These are phyloP conservation scores for Curvularia verruculosa DNA, from an alignment of 2,329 filamentous ascomycete species.

Conservation along the genomic window DNA sequence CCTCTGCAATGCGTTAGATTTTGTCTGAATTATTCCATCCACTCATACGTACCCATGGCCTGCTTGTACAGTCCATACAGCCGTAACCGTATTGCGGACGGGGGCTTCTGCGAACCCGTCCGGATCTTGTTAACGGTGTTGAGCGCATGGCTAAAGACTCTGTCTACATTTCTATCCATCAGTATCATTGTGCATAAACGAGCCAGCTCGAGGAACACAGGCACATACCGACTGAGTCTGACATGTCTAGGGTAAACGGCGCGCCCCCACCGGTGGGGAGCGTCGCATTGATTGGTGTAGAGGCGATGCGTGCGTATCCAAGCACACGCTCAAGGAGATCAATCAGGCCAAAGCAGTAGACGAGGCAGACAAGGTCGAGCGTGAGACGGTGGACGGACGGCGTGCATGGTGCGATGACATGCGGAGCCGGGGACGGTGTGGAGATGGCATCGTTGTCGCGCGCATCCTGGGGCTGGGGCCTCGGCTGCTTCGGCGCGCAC, in stretches of 20 bases:
- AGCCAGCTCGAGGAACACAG: neutral
- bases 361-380: neutral
- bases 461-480: slow-evolving; percentile 13
- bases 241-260: slow-evolving; percentile 40
- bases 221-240: slow-evolving; percentile 51
- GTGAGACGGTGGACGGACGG: slow-evolving; percentile 1
- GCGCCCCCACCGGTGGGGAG: slow-evolving; percentile 24
- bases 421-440: slow-evolving; percentile 16
- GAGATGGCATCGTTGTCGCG: slow-evolving; percentile 18
- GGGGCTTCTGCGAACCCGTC: slow-evolving; percentile 87
- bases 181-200: neutral
- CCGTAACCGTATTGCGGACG: slow-evolving; percentile 80
- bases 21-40: neutral
- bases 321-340: slow-evolving; percentile 1
- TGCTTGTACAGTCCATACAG: slow-evolving; percentile 99
- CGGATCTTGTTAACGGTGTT: slow-evolving; percentile 99
- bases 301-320: neutral
- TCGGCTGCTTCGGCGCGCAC: slow-evolving; percentile 9
- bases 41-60: slow-evolving; percentile 71
- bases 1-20: slow-evolving; percentile 62
- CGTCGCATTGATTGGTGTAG: slow-evolving; percentile 19
- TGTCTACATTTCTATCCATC: slow-evolving; percentile 64
- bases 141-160: slow-evolving; percentile 97
- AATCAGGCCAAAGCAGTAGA: slow-evolving; percentile 5
- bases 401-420: slow-evolving; percentile 19